Evolutionary conservation across 1,284 basidiomycete species (phyloP).

Genomic region (Tilletiaria anomala): DNA sequence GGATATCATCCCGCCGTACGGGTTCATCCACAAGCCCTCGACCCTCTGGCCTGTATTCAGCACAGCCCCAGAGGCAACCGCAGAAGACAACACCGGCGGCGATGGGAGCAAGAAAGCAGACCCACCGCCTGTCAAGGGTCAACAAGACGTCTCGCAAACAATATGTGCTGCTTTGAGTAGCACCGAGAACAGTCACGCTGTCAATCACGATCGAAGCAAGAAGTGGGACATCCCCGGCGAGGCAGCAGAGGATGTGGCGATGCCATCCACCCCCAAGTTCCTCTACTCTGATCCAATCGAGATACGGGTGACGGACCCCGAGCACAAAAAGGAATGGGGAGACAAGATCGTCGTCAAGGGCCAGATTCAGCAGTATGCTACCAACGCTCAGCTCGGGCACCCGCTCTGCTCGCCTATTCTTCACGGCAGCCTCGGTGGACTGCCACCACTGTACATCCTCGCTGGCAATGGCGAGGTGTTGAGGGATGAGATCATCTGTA

Average conservation of each 20-base stretch:
- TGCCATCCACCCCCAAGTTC: slow-evolving; percentile 13
- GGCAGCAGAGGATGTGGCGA: neutral
- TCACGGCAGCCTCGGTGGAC: slow-evolving; percentile 65
- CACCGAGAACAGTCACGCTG: too few relatives aligned
- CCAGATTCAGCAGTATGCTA: slow-evolving; percentile 79
- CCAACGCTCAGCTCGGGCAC: slow-evolving; percentile 56
- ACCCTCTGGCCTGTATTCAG: slow-evolving; percentile 31
- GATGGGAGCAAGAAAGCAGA: too few relatives aligned
- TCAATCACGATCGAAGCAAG: too few relatives aligned
- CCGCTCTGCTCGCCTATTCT: slow-evolving; percentile 60
- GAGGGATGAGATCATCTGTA: slow-evolving; percentile 71
- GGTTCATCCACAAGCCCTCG: slow-evolving; percentile 37
- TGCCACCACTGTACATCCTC: slow-evolving; percentile 73
- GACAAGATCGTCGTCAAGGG: slow-evolving; percentile 12
- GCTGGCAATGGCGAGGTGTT: slow-evolving; percentile 77
- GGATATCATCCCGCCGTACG: slow-evolving; percentile 49
- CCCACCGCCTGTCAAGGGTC: too few relatives aligned
- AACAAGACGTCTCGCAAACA: too few relatives aligned
- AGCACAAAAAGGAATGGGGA: neutral
- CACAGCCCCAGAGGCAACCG: slow-evolving; percentile 1
- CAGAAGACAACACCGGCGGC: slow-evolving; percentile 6
- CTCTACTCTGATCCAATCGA: slow-evolving; percentile 17
- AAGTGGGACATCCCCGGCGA: too few relatives aligned
- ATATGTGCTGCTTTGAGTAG: too few relatives aligned
- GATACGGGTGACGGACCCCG: slow-evolving; percentile 7